A percentile compares a stretch with the other conserved stretches of the same genome.
Evolutionary conservation across 1,284 basidiomycete species (phyloP).

Genomic region (Melampsora americana): DNA sequence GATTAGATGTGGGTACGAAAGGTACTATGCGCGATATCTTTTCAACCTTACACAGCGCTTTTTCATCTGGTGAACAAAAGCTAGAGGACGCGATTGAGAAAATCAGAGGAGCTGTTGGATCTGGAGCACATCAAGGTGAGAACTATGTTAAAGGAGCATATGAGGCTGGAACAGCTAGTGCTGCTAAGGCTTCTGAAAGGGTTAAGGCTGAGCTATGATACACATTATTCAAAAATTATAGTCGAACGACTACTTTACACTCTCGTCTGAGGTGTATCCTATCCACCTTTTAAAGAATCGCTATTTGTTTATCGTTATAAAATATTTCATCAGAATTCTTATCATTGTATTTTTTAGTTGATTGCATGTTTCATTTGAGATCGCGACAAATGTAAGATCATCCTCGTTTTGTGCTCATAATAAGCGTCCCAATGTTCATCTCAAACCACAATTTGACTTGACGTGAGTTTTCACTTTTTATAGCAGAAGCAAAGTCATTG

Average conservation of each 20-base stretch:
- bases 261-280: not conserved
- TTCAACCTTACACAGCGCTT: conserved; percentile 39
- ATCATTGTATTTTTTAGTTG: no score
- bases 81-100: conserved; percentile 48
- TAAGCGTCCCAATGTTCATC: no score
- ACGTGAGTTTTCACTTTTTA: no score
- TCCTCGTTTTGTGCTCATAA: no score
- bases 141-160: conserved; percentile 1
- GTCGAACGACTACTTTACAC: conserved; percentile 1
- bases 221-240: not conserved
- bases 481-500: no score
- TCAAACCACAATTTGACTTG: no score
- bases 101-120: conserved; percentile 49
- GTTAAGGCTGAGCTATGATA: conserved; percentile 6
- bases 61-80: conserved; percentile 46
- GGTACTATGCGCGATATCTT: conserved; percentile 46
- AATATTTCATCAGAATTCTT: no score
- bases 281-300: no score
- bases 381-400: no score
- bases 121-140: conserved; percentile 28
- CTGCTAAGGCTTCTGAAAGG: conserved; percentile 1
- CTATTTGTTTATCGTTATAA: no score
- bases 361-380: no score
- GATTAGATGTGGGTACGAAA: conserved; percentile 44
- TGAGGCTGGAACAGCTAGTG: conserved; percentile 6